Percentiles rank a stretch among this genome's conserved stretches.
Conservation (phyloP, 495 filamentous ascomycete species). For the Cladorrhinum samala region DNA sequence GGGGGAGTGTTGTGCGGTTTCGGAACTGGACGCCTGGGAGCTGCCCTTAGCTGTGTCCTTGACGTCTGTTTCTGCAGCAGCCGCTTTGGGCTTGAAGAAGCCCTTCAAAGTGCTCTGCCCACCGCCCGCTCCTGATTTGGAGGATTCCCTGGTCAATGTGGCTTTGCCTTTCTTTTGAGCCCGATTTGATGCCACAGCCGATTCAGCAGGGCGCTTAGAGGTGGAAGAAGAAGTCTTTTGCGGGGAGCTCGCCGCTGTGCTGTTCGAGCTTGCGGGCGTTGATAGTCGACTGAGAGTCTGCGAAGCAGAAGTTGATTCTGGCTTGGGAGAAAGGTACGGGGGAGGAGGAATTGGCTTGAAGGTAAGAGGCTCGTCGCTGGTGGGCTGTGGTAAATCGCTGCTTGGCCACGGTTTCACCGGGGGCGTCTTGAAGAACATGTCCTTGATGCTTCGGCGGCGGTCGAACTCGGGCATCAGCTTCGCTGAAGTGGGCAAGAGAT, state of each 20-base stretch:
- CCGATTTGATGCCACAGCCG: slow-evolving; percentile 16
- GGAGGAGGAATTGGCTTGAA: not conserved
- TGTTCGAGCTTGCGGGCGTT: not conserved
- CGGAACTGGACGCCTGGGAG: too few species aligned
- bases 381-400: slow-evolving; percentile 4
- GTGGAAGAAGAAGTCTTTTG: slow-evolving; percentile 11
- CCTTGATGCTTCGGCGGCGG: slow-evolving; percentile 75
- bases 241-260: slow-evolving; percentile 12
- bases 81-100: slow-evolving; percentile 67
- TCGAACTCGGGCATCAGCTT: slow-evolving; percentile 85
- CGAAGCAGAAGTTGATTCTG: not conserved
- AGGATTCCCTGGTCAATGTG: slow-evolving; percentile 27
- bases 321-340: not conserved
- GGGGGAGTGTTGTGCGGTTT: not conserved
- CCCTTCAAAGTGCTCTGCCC: slow-evolving; percentile 74
- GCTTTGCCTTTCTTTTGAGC: slow-evolving; percentile 38
- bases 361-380: not conserved
- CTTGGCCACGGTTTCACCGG: slow-evolving; percentile 11
- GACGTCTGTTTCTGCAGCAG: slow-evolving; percentile 6
- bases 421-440: slow-evolving; percentile 74
- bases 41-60: not conserved
- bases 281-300: not conserved
- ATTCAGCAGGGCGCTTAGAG: slow-evolving; percentile 31
- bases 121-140: slow-evolving; percentile 32
- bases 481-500: slow-evolving; percentile 67